Evolutionary conservation across 73 alveolate species (phyloP).

Genomic region (Paramecium bursaria): DNA sequence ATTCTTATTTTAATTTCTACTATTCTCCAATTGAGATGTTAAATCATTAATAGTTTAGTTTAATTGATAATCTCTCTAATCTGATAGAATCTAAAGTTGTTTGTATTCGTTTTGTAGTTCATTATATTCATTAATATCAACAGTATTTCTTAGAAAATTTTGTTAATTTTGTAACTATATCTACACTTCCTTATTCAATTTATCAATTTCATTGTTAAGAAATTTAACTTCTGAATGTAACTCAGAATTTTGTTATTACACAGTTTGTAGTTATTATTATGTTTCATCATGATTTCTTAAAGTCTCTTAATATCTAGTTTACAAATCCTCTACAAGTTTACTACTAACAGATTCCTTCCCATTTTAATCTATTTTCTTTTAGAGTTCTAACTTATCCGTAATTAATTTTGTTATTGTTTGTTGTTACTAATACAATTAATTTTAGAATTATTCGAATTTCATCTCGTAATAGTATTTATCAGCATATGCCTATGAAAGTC

Average conservation of each 20-base stretch:
- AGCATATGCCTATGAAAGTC: constrained; percentile 56
- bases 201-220: neutral
- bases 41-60: too few species aligned
- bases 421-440: constrained; percentile 13
- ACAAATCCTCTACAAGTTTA: neutral
- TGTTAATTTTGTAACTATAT: too few species aligned
- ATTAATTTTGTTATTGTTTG: constrained; percentile 8
- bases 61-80: neutral
- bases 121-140: constrained; percentile 1
- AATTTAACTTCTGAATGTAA: neutral
- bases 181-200: neutral
- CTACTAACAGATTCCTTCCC: neutral
- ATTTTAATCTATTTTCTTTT: neutral
- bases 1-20: neutral
- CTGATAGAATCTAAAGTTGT: neutral
- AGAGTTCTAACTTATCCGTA: constrained; percentile 16
- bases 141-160: too few species aligned
- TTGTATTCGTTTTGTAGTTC: neutral
- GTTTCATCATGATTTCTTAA: neutral
- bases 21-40: neutral
- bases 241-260: neutral
- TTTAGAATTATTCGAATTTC: constrained; percentile 49
- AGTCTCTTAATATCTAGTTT: too few species aligned
- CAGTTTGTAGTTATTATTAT: constrained; percentile 17
- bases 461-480: constrained; percentile 57